Percentiles rank a stretch among this genome's conserved stretches.
These are phyloP conservation scores for Alternaria postmessia DNA, from an alignment of 2,329 filamentous ascomycete species.

Conservation along the genomic window DNA sequence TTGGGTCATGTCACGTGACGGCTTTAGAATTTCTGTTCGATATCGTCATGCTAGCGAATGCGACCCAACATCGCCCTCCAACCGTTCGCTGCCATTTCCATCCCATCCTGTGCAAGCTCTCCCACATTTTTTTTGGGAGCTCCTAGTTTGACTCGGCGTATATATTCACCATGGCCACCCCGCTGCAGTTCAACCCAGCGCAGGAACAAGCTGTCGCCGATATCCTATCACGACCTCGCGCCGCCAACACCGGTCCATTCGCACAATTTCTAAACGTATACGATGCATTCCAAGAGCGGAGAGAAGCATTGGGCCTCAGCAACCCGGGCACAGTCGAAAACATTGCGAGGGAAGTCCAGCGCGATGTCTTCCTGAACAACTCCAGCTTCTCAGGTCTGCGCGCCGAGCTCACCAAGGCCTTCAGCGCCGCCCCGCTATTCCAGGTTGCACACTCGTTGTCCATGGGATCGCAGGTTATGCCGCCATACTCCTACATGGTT, in stretches of 20 bases:
- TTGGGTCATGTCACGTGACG: conserved; percentile 38
- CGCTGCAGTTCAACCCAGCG: conserved; percentile 45
- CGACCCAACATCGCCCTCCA: conserved; percentile 23
- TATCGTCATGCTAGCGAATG: conserved; percentile 32
- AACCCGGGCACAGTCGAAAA: conserved; percentile 94
- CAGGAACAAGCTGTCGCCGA: conserved; percentile 56
- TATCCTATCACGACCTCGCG: conserved; percentile 66
- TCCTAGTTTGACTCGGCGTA: conserved; percentile 6
- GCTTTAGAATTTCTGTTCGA: conserved; percentile 41
- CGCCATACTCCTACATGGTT: conserved; percentile 93
- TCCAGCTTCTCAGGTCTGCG: conserved; percentile 96
- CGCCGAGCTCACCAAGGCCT: conserved; percentile 95
- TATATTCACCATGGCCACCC: conserved; percentile 34
- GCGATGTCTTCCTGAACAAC: conserved; percentile 95
- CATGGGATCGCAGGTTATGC: conserved; percentile 86
- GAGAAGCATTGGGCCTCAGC: conserved; percentile 84
- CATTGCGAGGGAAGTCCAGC: conserved; percentile 89
- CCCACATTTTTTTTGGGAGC: conserved; percentile 12
- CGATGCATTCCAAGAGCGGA: conserved; percentile 81
- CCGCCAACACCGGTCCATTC: conserved; percentile 73
- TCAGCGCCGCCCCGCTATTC: conserved; percentile 92
- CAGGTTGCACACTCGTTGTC: conserved; percentile 97
- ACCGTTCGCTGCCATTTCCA: conserved; percentile 26
- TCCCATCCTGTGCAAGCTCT: conserved; percentile 24
- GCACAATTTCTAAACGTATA: conserved; percentile 78